Evolutionary conservation across 2,329 filamentous ascomycete species (phyloP).

Genomic region (Botrytis tulipae): DNA sequence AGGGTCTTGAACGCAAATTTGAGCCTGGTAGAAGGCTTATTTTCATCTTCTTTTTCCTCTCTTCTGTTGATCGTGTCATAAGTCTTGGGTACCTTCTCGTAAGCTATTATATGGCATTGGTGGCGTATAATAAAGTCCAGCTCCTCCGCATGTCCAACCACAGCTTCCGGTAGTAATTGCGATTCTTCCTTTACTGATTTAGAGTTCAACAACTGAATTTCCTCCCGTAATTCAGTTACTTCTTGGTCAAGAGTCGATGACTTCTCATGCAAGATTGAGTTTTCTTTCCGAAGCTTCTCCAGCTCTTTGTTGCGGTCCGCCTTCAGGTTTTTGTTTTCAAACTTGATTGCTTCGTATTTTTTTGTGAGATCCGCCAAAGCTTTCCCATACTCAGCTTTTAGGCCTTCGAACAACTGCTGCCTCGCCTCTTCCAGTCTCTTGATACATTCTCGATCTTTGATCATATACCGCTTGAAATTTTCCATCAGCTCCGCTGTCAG

Average conservation of each 20-base stretch:
- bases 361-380: not conserved
- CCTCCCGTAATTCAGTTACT: not conserved
- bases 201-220: not conserved
- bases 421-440: not conserved
- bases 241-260: not conserved
- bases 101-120: too few relatives aligned
- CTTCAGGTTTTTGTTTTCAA: slow-evolving; percentile 8
- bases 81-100: too few relatives aligned
- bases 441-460: not conserved
- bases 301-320: slow-evolving; percentile 4
- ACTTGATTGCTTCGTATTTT: slow-evolving; percentile 5
- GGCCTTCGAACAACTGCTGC: not conserved
- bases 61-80: too few relatives aligned
- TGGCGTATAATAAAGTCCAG: too few relatives aligned
- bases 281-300: not conserved
- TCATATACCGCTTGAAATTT: not conserved
- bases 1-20: too few relatives aligned
- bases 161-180: too few relatives aligned
- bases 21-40: too few relatives aligned
- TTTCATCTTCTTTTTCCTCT: too few relatives aligned
- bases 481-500: not conserved
- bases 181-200: too few relatives aligned
- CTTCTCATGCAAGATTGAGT: not conserved
- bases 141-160: too few relatives aligned
- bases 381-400: not conserved